Base-by-base conservation (phyloP, 805 yeast genomes). In the Wickerhamiella domercqiae region DNA sequence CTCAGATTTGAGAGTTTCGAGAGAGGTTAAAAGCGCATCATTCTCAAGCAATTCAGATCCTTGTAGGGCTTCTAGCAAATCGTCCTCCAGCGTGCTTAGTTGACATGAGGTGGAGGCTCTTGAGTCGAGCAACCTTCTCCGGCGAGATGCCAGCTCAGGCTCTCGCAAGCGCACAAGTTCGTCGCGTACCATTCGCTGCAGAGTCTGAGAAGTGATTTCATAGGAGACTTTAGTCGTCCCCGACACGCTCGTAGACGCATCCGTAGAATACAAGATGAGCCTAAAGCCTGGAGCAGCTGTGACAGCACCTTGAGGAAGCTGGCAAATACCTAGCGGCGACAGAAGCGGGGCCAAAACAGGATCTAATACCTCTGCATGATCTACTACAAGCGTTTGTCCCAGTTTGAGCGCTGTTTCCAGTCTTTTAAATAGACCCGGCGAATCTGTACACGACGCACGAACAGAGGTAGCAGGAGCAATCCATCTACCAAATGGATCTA, bases 341-440 rank as follows among this genome's bases (percentile, higher is more conserved):
- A 87, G 54, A 1, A 87, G 55, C 0, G 78, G 64, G 39, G 70
- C 70, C 7, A 87, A 51, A 5, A 80, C 57, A 0, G 95, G 93
- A 52, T 87, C 87, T 50, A 70, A 75, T 45, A 67, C 60, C 50
- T 87, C 96, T 3, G 86, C 84, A 57, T 87, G 87, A 46, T 72
- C 72, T 14, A 87, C 65, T 11, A 86, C 51, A 5, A 87, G 60
- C 1, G 70, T 48, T 2, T 81, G 83, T 3, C 97, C 96, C 63
- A 86, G 86, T 45, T 90, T 62, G 20, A 86, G 52, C 0, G 93
- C 77, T 48, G 82, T 78, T 52, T 84, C 94, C 13, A 87, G 50
- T 31, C 72, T 78, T 45, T 73, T 75, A 2, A 68, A 52, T 52
- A 75, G 80, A 0, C 77, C 70, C 3, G 64, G 68, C 6, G 47